Evolutionary conservation across 352 stramenopile species (phyloP).

Genomic region (Pythium rishiriense): DNA sequence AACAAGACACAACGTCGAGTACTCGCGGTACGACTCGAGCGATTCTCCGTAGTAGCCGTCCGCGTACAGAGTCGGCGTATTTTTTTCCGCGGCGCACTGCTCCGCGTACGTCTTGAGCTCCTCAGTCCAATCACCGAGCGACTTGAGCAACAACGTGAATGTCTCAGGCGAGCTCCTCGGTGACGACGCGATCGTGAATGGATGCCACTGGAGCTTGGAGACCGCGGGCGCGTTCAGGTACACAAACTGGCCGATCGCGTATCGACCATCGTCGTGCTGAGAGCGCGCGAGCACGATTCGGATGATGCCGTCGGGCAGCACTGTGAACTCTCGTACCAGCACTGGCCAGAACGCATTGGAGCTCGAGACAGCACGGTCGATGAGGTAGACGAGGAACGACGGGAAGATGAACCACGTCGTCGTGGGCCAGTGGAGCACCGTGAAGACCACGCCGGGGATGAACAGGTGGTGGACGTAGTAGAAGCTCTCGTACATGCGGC

Average conservation of each 20-base stretch:
- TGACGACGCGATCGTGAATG: conserved; percentile 49
- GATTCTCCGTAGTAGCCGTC: conserved; percentile 47
- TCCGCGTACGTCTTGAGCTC: conserved; percentile 31
- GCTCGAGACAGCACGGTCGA: conserved; percentile 28
- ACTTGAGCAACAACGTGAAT: conserved; percentile 45
- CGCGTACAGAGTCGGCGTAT: conserved; percentile 34
- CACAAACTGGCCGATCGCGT: conserved; percentile 39
- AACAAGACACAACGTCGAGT: conserved; percentile 36
- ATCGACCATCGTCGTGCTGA: conserved; percentile 12
- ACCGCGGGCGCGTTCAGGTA: conserved; percentile 46
- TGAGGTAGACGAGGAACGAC: conserved; percentile 30
- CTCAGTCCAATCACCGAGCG: conserved; percentile 41
- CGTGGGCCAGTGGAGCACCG: conserved; percentile 28
- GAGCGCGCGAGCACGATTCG: neutral
- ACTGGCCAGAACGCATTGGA: conserved; percentile 23
- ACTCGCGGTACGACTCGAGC: conserved; percentile 35
- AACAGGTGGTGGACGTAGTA: conserved; percentile 38
- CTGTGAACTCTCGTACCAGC: conserved; percentile 5
- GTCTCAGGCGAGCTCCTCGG: conserved; percentile 20
- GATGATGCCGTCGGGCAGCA: neutral
- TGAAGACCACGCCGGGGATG: conserved; percentile 27
- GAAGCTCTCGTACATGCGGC: conserved; percentile 30
- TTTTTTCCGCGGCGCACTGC: conserved; percentile 31
- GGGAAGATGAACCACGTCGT: conserved; percentile 31
- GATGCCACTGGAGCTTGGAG: conserved; percentile 51